These are phyloP conservation scores for Balansia obtecta DNA, from an alignment of 2,329 filamentous ascomycete species.

Conservation along the genomic window DNA sequence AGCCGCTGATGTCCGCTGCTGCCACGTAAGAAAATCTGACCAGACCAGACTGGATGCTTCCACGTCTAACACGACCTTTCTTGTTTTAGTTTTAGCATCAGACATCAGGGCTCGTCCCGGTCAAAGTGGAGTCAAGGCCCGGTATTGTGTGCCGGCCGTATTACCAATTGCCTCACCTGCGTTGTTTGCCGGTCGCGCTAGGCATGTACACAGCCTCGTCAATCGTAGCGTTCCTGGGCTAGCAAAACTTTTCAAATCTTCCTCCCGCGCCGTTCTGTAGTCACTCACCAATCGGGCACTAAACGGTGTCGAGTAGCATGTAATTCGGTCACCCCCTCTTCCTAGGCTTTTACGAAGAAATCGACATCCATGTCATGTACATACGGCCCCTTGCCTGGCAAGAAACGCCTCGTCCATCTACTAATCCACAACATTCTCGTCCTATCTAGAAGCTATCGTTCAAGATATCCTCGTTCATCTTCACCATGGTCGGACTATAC, in stretches of 20 bases:
- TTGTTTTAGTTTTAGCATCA: background rate
- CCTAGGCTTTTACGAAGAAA: too few species aligned
- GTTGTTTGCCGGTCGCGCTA: too few species aligned
- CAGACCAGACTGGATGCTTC: background rate
- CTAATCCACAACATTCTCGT: background rate
- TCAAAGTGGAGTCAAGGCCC: background rate
- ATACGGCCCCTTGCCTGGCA: too few species aligned
- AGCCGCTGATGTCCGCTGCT: background rate
- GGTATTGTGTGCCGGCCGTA: background rate
- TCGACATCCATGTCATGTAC: too few species aligned
- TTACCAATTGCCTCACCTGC: background rate
- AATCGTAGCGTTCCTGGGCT: background rate
- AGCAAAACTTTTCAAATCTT: background rate
- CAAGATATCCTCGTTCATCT: slow-evolving; percentile 49
- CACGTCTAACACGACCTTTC: background rate
- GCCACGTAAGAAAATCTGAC: background rate
- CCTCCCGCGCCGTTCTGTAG: too few species aligned
- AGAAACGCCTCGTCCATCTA: background rate
- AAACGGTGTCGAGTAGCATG: too few species aligned
- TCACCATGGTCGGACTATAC: slow-evolving; percentile 53
- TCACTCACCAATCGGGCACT: too few species aligned
- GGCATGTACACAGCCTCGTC: background rate
- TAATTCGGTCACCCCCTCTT: too few species aligned
- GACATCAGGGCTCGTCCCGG: background rate
- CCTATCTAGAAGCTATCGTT: slow-evolving; percentile 45